Evolutionary conservation across 441 rosid species (phyloP).

Genomic region (Arabidopsis lyrata): DNA sequence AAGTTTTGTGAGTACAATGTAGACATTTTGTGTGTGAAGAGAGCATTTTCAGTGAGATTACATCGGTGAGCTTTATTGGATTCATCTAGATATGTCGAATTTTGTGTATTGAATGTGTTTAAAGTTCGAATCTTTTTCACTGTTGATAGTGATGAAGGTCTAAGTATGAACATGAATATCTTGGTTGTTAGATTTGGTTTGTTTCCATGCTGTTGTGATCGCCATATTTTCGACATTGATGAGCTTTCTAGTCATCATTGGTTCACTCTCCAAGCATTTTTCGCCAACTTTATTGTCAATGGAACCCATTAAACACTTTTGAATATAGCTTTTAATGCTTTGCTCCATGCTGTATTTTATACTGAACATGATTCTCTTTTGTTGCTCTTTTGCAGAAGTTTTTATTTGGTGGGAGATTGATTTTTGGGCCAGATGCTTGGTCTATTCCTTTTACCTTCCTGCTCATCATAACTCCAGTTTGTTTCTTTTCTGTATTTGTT

Average conservation of each 20-base stretch:
- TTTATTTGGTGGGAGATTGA: slow-evolving; percentile 90
- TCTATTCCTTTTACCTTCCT: slow-evolving; percentile 81
- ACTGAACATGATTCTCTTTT: slow-evolving; percentile 5
- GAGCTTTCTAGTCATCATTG: not conserved
- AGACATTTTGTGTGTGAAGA: not conserved
- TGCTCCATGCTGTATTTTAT: not conserved
- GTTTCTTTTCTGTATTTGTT: slow-evolving; percentile 82
- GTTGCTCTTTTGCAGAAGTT: slow-evolving; percentile 66
- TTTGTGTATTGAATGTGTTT: not conserved
- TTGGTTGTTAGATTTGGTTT: not conserved
- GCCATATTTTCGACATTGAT: not conserved
- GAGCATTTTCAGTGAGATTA: not conserved
- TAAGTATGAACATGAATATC: not conserved
- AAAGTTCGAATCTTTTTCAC: not conserved
- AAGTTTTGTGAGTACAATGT: not conserved
- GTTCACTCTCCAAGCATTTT: slow-evolving; percentile 5
- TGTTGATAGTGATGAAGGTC: slow-evolving; percentile 12
- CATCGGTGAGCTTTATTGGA: no score
- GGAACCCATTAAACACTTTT: not conserved
- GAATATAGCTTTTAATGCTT: not conserved
- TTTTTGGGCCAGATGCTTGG: slow-evolving; percentile 97
- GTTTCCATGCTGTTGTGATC: not conserved
- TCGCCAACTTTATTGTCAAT: not conserved
- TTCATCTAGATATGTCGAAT: not conserved
- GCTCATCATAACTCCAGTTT: slow-evolving; percentile 75